Conservation (phyloP, 768 basidiomycete species). For the Pisolithus orientalis region DNA sequence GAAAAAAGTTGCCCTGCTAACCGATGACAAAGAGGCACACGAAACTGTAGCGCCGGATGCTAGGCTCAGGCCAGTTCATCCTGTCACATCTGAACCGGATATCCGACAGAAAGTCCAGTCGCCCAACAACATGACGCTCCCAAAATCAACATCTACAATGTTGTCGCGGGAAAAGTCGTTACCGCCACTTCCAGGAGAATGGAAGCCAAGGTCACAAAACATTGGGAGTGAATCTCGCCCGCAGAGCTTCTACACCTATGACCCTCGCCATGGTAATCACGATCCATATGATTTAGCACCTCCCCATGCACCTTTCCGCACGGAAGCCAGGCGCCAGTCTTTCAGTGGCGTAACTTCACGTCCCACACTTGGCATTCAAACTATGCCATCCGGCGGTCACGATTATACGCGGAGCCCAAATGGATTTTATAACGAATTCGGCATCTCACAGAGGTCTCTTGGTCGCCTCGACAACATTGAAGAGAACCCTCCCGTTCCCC, state of each 20-base stretch:
- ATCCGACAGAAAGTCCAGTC: constrained; percentile 44
- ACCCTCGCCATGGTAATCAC: constrained; percentile 44
- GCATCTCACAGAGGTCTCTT: constrained; percentile 56
- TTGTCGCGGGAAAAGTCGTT: constrained; percentile 65
- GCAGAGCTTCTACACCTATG: constrained; percentile 59
- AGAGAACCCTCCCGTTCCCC: constrained; percentile 22
- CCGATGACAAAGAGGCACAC: constrained; percentile 39
- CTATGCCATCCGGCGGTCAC: constrained; percentile 36
- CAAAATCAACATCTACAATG: constrained; percentile 13
- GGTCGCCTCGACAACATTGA: constrained; percentile 29
- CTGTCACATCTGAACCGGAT: constrained; percentile 57
- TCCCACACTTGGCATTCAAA: constrained; percentile 48
- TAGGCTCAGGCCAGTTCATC: constrained; percentile 41
- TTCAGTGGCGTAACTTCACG: constrained; percentile 62
- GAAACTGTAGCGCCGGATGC: constrained; percentile 27
- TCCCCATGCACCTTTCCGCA: constrained; percentile 60
- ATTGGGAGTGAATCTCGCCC: constrained; percentile 40
- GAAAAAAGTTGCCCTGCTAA: constrained; percentile 35
- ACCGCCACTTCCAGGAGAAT: constrained; percentile 66
- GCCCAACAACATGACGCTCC: constrained; percentile 25
- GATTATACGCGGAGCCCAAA: constrained; percentile 28
- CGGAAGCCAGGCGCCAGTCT: constrained; percentile 65
- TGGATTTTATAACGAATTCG: constrained; percentile 68
- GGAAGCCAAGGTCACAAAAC: constrained; percentile 35
- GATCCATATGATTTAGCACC: constrained; percentile 46